Evolutionary conservation across 75 land plant species (phyloP).

Genomic region (Cunninghamia lanceolata): DNA sequence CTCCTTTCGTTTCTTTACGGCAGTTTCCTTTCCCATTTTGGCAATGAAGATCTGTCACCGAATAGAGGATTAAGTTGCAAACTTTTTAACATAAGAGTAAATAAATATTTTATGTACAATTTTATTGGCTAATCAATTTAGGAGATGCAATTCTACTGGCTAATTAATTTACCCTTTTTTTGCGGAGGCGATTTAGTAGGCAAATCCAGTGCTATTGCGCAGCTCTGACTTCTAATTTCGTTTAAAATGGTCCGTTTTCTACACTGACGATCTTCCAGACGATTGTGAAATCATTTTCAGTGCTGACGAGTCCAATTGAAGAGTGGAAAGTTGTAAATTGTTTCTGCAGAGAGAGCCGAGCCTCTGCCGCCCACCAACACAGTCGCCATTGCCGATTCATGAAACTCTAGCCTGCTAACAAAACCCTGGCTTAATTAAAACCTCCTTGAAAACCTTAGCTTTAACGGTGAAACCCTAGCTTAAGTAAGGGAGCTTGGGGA

Average conservation of each 20-base stretch:
- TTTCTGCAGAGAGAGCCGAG: constrained; percentile 27
- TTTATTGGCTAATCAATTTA: too few relatives aligned
- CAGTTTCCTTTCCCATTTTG: too few relatives aligned
- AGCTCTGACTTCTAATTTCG: neutral
- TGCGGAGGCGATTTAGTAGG: too few relatives aligned
- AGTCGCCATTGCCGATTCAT: neutral
- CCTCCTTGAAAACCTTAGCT: neutral
- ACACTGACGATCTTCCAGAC: neutral
- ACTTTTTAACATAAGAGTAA: too few relatives aligned
- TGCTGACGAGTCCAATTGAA: constrained; percentile 33
- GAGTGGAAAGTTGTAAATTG: constrained; percentile 25
- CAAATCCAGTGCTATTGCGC: too few relatives aligned
- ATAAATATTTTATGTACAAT: too few relatives aligned
- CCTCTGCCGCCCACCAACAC: constrained; percentile 49
- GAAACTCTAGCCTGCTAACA: neutral
- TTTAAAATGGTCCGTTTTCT: neutral
- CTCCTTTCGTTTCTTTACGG: too few relatives aligned
- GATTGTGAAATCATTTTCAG: constrained; percentile 23
- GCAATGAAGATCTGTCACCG: too few relatives aligned
- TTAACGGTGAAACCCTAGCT: neutral
- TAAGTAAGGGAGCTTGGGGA: too few relatives aligned
- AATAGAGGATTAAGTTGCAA: too few relatives aligned
- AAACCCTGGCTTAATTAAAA: neutral
- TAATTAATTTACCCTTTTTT: too few relatives aligned
- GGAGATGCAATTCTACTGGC: too few relatives aligned